Base-by-base conservation (phyloP, 2,329 filamentous ascomycete species). In the Hymenoscyphus fraxineus region DNA sequence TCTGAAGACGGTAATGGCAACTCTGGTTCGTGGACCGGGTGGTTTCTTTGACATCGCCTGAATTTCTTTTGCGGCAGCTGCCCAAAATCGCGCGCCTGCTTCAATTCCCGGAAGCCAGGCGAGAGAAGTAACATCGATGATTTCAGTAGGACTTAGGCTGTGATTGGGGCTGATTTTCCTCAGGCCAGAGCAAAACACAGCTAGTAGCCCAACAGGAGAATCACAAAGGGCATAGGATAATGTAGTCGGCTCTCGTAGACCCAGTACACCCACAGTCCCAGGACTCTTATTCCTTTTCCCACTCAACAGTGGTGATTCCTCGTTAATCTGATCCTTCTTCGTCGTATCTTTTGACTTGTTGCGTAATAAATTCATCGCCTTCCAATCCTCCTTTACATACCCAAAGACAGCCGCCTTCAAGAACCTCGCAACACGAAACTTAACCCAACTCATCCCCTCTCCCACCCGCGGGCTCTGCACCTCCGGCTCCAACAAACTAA, bases 101-200 rank as follows among this genome's bases (percentile, higher is more conserved):
- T 90, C 87, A 0, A 86, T 86, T 0, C 87, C 88, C 0, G 88
- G 87, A 0, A 90, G 75, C 88, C 88, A 90, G 27, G 86, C 83
- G 35, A 89, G 76, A 72, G 85, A 82, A 1, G 85, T 82, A 70
- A 88, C 78, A 19, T 84, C 85, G 64, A 90, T 79, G 31, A 90
- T 78, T 62, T 89, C 84, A 15, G 79, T 77, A 3, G 78, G 76
- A 1, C 79, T 78, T 60, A 85, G 78, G 16, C 77, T 76, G 63
- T 78, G 76, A 5, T 67, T 73, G 0, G 79, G 77, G 2, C 76
- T 78, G 3, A 79, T 72, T 1, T 77, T 74, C 16, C 78, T 77
- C 60, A 86, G 73, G 1, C 78, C 75, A 70, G 80, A 80, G 64
- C 86, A 72, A 4, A 85, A 78, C 66, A 84, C 82, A 38, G 85